Base-by-base conservation (phyloP, 805 yeast genomes). In the Pichia heedii region DNA sequence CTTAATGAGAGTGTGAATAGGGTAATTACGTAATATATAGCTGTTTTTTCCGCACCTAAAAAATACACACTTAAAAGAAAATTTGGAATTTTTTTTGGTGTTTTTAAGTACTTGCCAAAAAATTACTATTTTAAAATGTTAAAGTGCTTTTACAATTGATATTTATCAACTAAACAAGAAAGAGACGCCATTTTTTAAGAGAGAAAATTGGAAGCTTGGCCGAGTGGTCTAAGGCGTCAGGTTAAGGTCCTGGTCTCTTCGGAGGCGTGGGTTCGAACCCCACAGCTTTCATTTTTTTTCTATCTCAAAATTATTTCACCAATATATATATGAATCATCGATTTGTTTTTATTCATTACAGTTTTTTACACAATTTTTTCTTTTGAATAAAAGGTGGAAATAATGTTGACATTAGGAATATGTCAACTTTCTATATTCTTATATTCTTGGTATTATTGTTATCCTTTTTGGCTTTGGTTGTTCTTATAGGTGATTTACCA, bases 261-360 rank as follows among this genome's bases (percentile, higher is more conserved):
- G 82, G 84, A 76, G 83, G 84, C 84, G 83, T 74, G 84, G 80
- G 84, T 79, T 79, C 84, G 84, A 79, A 79, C 77, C 84, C 80
- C 84, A 75, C 82, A 78, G 79, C 76, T 77, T 77, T 79, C 84
- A 79, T 58, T 61, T 16, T 33, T 26, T 16, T 15, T 33, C 37
- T 24, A 29, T 35, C 10, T 32, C 37, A 15, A 3, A 20, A 15
- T 27, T 21, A 10, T 15, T 24, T 24, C 6, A n/a, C 29, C 19
- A n/a, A 4, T 22, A 3, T 11, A 6, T 15, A n/a, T 15, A 3
- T 22, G 8, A 21, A 6, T 2, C 7, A 8, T 34, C 5, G 20
- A 22, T 20, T 16, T 32, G 12, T 32, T n/a, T 24, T 6, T 24
- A 24, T n/a, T n/a, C n/a, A n/a, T n/a, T n/a, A n/a, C n/a, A 30